Evolutionary conservation across 176 grass and related monocot species (phyloP), one percentile per base, ranked within the genome.

Genomic region (Hyparrhenia diplandra): DNA sequence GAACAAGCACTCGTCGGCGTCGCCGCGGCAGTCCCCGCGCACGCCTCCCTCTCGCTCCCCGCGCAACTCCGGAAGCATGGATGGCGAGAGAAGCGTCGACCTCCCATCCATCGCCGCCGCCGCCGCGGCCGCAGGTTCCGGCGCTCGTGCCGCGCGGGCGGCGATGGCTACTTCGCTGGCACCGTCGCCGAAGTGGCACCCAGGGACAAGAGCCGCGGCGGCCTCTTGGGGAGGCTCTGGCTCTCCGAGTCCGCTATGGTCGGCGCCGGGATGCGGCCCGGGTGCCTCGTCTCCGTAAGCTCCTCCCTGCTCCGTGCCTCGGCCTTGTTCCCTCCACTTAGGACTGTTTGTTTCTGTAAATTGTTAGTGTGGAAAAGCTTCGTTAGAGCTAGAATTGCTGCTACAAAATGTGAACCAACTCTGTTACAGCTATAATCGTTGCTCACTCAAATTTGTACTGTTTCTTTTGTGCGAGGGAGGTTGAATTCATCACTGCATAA

Each of bases 281-380:
- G 92, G 85, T 94, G 83, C 71, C 63, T 94, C 17, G 87, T 92
- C 69, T 88, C 91, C 5, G 94, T 94, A 89, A 49, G 85, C 35
- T 66, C 41, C 49, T 43, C 8, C 57, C n/a, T 43, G 18, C 64
- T 47, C 42, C 45, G 17, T 36, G 52, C 21, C 3, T 12, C 75
- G 2, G 2, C 25, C 8, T 74, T 70, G 71, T 68, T 64, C 32
- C 4, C 32, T 57, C 11, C 13, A 21, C 23, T 66, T 52, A 23
- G 11, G 64, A 23, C n/a, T 69, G 57, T 6, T 37, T 76, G 18
- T 21, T 70, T 34, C 8, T 71, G 64, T 27, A 64, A 52, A 16
- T 58, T 61, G 36, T 40, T 67, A 21, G 17, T 34, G 35, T 37
- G 52, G 68, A 24, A n/a, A 12, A 77, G 1, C 59, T 37, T n/a